These are phyloP conservation scores for Trichoderma semiorbis DNA, from an alignment of 2,329 filamentous ascomycete genomes.

Conservation along the genomic window DNA sequence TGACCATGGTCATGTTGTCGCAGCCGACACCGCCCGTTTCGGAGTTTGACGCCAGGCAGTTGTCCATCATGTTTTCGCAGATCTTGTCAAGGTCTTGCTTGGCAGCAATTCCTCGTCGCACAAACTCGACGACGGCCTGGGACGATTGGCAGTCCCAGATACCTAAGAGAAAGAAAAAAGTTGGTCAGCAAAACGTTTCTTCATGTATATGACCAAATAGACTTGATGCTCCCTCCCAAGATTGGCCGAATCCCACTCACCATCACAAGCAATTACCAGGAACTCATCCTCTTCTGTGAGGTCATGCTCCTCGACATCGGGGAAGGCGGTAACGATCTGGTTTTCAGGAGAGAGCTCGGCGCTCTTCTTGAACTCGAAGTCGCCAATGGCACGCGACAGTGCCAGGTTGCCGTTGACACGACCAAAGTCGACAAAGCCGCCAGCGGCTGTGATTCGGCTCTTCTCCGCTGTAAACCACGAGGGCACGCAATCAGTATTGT, in stretches of 20 bases:
- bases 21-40: constrained; percentile 97
- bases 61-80: constrained; percentile 99
- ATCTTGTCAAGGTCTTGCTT: constrained; percentile 94
- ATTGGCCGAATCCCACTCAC: constrained; percentile 48
- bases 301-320: constrained; percentile 89
- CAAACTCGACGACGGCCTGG: constrained; percentile 95
- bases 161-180: constrained; percentile 50
- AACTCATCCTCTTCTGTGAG: constrained; percentile 94
- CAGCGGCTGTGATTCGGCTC: constrained; percentile 89
- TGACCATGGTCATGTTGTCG: constrained; percentile 98
- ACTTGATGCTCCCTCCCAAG: neutral
- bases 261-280: constrained; percentile 86
- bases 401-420: constrained; percentile 98
- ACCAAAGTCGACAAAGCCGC: constrained; percentile 97
- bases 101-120: constrained; percentile 89
- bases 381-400: constrained; percentile 92
- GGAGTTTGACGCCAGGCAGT: constrained; percentile 95
- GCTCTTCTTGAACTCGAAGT: constrained; percentile 99
- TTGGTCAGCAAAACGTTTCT: neutral
- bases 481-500: constrained; percentile 21
- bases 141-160: constrained; percentile 99
- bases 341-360: constrained; percentile 95
- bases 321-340: constrained; percentile 96
- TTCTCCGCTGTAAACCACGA: constrained; percentile 68
- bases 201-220: neutral